Percentiles rank a stretch among this genome's conserved stretches.
Evolutionary conservation across 768 basidiomycete genomes (phyloP).

Genomic region (Podaxis carcinomalis): DNA sequence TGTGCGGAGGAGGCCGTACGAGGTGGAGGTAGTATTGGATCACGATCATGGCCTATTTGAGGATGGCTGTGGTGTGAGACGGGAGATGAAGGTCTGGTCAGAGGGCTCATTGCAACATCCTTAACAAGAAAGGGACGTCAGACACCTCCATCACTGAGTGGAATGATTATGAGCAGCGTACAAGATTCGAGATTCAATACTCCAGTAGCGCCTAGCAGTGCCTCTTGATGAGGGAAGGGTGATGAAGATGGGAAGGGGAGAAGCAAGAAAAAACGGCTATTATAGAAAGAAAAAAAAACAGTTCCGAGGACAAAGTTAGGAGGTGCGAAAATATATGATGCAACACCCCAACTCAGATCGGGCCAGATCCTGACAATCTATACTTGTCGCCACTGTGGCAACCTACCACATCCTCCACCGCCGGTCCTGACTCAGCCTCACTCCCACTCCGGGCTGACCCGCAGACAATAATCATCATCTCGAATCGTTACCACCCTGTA

Average conservation of each 20-base stretch:
- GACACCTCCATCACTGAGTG: neutral
- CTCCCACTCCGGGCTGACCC: neutral
- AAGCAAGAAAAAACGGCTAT: neutral
- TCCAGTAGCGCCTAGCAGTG: neutral
- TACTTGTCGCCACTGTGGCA: neutral
- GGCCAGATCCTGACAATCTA: neutral
- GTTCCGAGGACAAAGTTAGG: neutral
- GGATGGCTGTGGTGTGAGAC: neutral
- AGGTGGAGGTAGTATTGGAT: neutral
- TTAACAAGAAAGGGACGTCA: neutral
- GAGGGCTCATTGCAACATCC: neutral
- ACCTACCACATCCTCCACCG: neutral
- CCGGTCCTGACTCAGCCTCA: neutral
- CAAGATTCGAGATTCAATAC: neutral
- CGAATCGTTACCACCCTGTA: neutral
- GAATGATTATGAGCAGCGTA: neutral
- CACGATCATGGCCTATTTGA: constrained; percentile 1
- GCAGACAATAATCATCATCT: neutral
- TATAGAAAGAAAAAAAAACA: neutral
- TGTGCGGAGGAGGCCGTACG: neutral
- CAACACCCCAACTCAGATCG: neutral
- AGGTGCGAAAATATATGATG: neutral
- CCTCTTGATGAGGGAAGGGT: neutral
- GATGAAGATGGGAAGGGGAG: neutral
- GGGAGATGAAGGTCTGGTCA: constrained; percentile 1